phyloP scores from a whole-genome alignment of 176 grass and related monocot genomes.

The Musa troglodytarum region DNA sequence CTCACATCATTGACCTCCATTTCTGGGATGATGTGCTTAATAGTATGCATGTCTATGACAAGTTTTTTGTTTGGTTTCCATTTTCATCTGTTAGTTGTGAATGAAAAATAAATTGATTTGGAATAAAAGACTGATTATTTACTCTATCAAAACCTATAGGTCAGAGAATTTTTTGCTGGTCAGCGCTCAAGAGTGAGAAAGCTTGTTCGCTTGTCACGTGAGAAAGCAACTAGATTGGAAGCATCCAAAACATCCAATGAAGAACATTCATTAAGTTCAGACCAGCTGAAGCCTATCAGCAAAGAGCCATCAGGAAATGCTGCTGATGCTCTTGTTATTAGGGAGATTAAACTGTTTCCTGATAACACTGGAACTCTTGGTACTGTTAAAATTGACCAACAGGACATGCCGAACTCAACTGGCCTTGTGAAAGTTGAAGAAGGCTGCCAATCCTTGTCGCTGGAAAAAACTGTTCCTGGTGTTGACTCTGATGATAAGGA shows the following conservation, averaged over 20 bases:
- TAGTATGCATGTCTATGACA: neutral
- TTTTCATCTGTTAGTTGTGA: neutral
- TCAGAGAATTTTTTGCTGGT: slow-evolving; percentile 76
- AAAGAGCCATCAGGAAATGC: neutral
- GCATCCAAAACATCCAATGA: slow-evolving; percentile 26
- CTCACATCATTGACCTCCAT: neutral
- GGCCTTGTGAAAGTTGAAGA: slow-evolving; percentile 31
- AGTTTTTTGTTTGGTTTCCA: too few relatives aligned
- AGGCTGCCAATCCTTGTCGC: slow-evolving; percentile 18
- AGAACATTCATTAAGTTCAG: slow-evolving; percentile 24
- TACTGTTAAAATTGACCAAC: slow-evolving; percentile 18
- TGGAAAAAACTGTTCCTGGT: slow-evolving; percentile 30
- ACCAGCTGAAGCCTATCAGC: slow-evolving; percentile 9
- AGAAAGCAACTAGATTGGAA: slow-evolving; percentile 49
- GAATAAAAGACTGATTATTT: neutral
- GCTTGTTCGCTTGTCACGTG: slow-evolving; percentile 56
- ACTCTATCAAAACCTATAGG: slow-evolving; percentile 24
- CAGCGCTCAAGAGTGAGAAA: slow-evolving; percentile 85
- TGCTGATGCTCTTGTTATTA: neutral
- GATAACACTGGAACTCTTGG: slow-evolving; percentile 13
- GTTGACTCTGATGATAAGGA: slow-evolving; percentile 80
- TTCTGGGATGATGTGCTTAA: neutral
- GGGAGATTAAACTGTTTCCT: neutral
- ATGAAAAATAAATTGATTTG: neutral
- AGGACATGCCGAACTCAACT: slow-evolving; percentile 17